These are phyloP conservation scores for Macrolepiota fuliginosa DNA, from an alignment of 768 basidiomycete genomes.

Conservation along the genomic window DNA sequence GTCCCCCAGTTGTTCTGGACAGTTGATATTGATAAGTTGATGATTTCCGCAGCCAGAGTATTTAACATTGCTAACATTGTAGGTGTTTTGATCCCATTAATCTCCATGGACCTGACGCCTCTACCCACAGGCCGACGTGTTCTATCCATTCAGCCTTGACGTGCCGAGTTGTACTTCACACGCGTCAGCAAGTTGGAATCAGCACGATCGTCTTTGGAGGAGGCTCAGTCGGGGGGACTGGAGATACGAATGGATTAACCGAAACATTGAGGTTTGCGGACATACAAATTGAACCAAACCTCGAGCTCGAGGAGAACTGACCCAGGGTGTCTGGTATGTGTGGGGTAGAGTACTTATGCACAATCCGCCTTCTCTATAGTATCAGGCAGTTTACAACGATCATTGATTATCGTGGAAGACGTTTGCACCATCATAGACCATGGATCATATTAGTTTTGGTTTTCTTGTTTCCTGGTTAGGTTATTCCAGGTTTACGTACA, in stretches of 20 bases:
- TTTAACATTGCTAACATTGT: background rate
- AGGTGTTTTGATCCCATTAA: background rate
- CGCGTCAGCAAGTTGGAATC: background rate
- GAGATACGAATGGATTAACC: background rate
- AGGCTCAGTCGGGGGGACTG: background rate
- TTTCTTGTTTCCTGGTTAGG: too few species aligned
- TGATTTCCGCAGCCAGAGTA: background rate
- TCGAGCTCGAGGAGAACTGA: background rate
- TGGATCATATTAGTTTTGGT: too few species aligned
- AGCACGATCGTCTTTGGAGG: background rate
- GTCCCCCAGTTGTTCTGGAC: too few species aligned
- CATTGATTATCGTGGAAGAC: too few species aligned
- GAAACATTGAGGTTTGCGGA: background rate
- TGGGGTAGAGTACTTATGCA: too few species aligned
- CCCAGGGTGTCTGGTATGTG: background rate
- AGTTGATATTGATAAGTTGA: background rate
- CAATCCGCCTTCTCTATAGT: too few species aligned
- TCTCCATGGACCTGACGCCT: background rate
- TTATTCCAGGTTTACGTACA: too few species aligned
- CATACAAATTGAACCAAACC: background rate
- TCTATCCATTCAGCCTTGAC: conserved; percentile 5
- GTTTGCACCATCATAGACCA: too few species aligned
- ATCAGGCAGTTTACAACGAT: too few species aligned
- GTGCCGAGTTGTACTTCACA: conserved; percentile 9
- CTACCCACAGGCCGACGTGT: background rate